A percentile compares a stretch with the other conserved stretches of the same genome.
Evolutionary conservation across 495 filamentous ascomycete genomes (phyloP).

Genomic region (Staphylotrichum tortipilum): DNA sequence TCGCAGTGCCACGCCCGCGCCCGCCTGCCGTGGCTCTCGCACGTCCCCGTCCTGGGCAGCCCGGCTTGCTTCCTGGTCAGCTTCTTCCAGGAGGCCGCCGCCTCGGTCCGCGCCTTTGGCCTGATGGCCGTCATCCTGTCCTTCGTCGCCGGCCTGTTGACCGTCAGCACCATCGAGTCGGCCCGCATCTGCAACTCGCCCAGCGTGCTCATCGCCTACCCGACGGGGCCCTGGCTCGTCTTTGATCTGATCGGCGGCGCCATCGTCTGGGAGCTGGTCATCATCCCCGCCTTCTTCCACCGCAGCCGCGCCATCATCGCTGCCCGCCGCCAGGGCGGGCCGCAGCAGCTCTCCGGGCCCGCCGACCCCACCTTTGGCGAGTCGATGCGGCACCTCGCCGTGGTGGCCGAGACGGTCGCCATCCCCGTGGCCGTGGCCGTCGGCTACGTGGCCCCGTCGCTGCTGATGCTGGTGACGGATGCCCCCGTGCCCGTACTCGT

Average conservation of each 20-base stretch:
- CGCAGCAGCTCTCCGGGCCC: conserved; percentile 5
- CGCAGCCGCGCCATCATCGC: conserved; percentile 21
- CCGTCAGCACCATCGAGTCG: conserved; percentile 30
- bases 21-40: conserved; percentile 26
- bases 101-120: conserved; percentile 17
- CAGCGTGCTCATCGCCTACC: conserved; percentile 25
- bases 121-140: conserved; percentile 22
- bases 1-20: conserved; percentile 35
- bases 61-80: conserved; percentile 33
- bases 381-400: conserved; percentile 26
- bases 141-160: conserved; percentile 28
- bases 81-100: conserved; percentile 28
- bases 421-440: conserved; percentile 32
- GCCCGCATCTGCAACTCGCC: conserved; percentile 30
- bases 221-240: conserved; percentile 30
- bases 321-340: conserved; percentile 6
- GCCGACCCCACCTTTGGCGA: conserved; percentile 22
- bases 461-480: conserved; percentile 68
- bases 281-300: conserved; percentile 34
- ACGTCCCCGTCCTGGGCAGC: conserved; percentile 27
- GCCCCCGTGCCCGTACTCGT: conserved; percentile 58
- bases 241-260: conserved; percentile 35
- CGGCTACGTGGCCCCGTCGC: conserved; percentile 29
- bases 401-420: conserved; percentile 27
- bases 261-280: conserved; percentile 34